phyloP scores from a whole-genome alignment of 768 basidiomycete species.

The Lentinula sp. region DNA sequence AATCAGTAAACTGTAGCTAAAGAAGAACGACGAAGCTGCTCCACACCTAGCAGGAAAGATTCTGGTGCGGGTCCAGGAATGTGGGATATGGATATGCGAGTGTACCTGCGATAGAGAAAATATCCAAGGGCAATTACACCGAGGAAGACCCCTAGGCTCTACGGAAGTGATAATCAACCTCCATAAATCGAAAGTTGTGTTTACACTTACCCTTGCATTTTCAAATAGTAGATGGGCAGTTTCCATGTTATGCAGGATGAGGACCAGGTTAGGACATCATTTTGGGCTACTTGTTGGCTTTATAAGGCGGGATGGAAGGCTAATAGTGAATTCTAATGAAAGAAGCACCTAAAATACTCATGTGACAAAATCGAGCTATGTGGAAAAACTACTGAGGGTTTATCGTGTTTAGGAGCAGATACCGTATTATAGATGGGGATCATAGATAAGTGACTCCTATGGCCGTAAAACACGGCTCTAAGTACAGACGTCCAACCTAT shows the following conservation, averaged over 20 bases:
- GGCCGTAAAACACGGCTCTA: neutral
- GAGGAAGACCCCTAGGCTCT: neutral
- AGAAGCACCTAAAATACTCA: neutral
- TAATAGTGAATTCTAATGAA: neutral
- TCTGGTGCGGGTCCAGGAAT: constrained; percentile 43
- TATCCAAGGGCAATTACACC: neutral
- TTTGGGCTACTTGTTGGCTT: neutral
- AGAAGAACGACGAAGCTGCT: neutral
- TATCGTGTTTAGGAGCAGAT: neutral
- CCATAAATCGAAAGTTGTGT: neutral
- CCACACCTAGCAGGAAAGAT: constrained; percentile 41
- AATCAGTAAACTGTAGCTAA: neutral
- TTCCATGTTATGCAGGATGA: neutral
- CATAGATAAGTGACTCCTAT: neutral
- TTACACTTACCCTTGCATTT: neutral
- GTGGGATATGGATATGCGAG: constrained; percentile 34
- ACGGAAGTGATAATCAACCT: neutral
- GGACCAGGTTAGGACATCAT: neutral
- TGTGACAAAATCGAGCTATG: neutral
- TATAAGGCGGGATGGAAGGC: neutral
- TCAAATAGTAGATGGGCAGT: neutral
- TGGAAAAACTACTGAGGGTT: neutral
- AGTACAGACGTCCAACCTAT: neutral
- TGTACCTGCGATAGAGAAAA: constrained; percentile 8
- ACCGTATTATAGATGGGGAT: neutral